Conservation (phyloP, 78 protist genomes). For the Emiliania huxleyi region DNA sequence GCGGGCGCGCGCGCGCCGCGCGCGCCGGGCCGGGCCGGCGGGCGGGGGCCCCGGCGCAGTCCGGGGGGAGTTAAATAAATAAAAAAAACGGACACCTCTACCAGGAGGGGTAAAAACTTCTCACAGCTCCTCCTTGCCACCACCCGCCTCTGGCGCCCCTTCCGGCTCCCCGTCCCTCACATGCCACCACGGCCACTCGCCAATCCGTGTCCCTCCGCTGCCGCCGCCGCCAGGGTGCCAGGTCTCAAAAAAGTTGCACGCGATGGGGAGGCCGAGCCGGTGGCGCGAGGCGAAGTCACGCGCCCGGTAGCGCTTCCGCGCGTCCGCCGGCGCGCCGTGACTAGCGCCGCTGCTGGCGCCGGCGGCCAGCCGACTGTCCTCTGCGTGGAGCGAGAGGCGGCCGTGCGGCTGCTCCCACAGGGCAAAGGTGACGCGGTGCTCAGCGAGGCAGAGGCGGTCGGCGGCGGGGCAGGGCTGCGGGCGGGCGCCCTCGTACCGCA, state of each 20-base stretch:
- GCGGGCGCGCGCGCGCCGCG: too few species aligned
- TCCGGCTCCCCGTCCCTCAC: too few species aligned
- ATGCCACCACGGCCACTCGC: neutral
- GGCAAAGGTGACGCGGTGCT: neutral
- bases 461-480: neutral
- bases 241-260: neutral
- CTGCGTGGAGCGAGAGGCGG: neutral
- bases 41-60: too few species aligned
- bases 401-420: constrained; percentile 3
- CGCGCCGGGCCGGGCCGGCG: too few species aligned
- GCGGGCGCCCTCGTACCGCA: neutral
- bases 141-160: too few species aligned
- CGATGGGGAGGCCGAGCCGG: neutral
- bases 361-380: neutral
- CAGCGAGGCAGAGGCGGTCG: neutral
- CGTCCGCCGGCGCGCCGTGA: too few species aligned
- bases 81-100: too few species aligned
- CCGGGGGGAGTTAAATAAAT: too few species aligned
- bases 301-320: neutral
- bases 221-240: neutral
- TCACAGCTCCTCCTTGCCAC: too few species aligned
- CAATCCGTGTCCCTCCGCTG: neutral
- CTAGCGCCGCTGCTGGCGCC: too few species aligned
- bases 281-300: constrained; percentile 6
- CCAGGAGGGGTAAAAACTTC: too few species aligned